A percentile compares a stretch with the other conserved stretches of the same genome.
phyloP scores from a whole-genome alignment of 2,329 filamentous ascomycete genomes.

The Fonsecaea multimorphosa region DNA sequence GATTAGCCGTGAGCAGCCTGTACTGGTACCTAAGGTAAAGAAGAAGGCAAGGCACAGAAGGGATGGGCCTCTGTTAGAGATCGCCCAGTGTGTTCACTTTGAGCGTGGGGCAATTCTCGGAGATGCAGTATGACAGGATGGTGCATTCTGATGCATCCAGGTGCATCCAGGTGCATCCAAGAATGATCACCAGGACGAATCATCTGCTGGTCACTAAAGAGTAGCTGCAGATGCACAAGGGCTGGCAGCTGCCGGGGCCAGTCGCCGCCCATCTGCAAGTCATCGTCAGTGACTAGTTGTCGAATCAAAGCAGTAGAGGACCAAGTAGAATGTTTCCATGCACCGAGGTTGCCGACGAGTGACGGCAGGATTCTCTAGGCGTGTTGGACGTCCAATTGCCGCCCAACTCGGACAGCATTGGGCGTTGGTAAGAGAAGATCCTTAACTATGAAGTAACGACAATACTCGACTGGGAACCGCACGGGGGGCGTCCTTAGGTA shows the following conservation, averaged over 20 bases:
- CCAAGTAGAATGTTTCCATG: slow-evolving; percentile 9
- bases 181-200: not conserved
- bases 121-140: slow-evolving; percentile 15
- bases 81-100: not conserved
- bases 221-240: slow-evolving; percentile 3
- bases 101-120: slow-evolving; percentile 5
- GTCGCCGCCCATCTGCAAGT: slow-evolving; percentile 12
- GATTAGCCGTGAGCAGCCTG: not conserved
- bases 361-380: not conserved
- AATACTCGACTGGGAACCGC: not conserved
- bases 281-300: slow-evolving; percentile 21
- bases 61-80: not conserved
- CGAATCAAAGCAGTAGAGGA: not conserved
- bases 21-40: not conserved
- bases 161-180: no score
- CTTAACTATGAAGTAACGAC: not conserved
- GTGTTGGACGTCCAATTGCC: not conserved
- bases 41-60: not conserved
- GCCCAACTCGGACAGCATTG: not conserved
- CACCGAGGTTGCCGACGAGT: slow-evolving; percentile 9
- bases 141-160: no score
- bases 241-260: not conserved
- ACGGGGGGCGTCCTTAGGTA: no score
- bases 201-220: not conserved
- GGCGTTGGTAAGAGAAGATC: not conserved